Conservation (phyloP, 352 stramenopile species). For the Phytophthora quininea region DNA sequence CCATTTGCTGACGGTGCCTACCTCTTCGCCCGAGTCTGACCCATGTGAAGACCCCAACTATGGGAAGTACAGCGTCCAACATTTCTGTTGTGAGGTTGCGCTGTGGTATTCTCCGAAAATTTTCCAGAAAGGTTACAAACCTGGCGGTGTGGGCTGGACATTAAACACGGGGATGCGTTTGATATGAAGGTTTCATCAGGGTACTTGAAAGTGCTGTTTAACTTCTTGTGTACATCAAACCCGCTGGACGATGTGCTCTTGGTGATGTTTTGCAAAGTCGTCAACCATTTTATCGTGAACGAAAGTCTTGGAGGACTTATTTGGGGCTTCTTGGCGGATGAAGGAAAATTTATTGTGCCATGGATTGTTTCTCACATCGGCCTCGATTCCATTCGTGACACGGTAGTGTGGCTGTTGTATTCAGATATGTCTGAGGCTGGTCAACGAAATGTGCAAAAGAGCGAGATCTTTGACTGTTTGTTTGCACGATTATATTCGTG, state of each 20-base stretch:
- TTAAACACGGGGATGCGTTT: constrained; percentile 47
- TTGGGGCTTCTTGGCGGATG: constrained; percentile 66
- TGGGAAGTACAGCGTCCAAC: constrained; percentile 80
- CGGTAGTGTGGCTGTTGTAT: constrained; percentile 84
- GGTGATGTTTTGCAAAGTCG: constrained; percentile 87
- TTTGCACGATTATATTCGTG: constrained; percentile 82
- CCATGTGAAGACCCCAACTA: constrained; percentile 66
- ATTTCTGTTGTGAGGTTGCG: constrained; percentile 86
- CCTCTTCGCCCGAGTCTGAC: constrained; percentile 38
- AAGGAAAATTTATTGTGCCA: constrained; percentile 74
- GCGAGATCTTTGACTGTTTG: constrained; percentile 75
- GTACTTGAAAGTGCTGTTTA: constrained; percentile 87
- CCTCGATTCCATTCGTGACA: constrained; percentile 85
- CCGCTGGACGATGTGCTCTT: constrained; percentile 79
- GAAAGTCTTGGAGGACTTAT: constrained; percentile 73
- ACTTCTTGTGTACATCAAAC: constrained; percentile 74
- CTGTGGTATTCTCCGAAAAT: constrained; percentile 80
- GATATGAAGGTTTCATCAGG: constrained; percentile 55
- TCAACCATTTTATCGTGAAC: constrained; percentile 83
- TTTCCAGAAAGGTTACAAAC: constrained; percentile 64
- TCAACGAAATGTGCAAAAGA: constrained; percentile 69
- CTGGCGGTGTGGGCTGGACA: constrained; percentile 42
- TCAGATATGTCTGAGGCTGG: constrained; percentile 77
- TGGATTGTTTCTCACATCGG: constrained; percentile 85
- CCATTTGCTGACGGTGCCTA: constrained; percentile 59